A percentile compares a stretch with the other conserved stretches of the same genome.
Evolutionary conservation across 176 grass and related monocot species (phyloP).

Genomic region (Eragrostis curvula): DNA sequence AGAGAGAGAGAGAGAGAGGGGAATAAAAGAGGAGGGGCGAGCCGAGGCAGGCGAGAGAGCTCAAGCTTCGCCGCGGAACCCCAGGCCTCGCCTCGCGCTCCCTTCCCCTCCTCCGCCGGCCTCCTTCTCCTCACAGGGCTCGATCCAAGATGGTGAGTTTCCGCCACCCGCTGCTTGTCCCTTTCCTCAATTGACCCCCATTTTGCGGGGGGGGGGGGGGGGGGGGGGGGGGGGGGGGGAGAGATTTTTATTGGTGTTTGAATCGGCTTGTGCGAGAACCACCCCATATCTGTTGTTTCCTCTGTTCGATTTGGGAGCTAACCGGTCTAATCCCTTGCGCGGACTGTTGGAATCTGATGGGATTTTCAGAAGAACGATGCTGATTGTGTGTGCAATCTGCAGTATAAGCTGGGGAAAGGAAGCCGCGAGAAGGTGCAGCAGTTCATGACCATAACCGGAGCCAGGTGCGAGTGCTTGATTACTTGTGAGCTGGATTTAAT

Average conservation of each 20-base stretch:
- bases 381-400: constrained; percentile 31
- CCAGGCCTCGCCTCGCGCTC: constrained; percentile 14
- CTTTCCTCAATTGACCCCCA: not conserved
- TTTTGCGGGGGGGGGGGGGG: no score
- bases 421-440: constrained; percentile 97
- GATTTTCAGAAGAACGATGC: not conserved
- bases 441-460: constrained; percentile 96
- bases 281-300: not conserved
- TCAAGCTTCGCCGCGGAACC: constrained; percentile 32
- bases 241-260: not conserved
- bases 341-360: constrained; percentile 8
- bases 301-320: constrained; percentile 27
- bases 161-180: not conserved
- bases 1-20: not conserved
- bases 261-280: constrained; percentile 5
- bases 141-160: constrained; percentile 63
- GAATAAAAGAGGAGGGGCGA: not conserved
- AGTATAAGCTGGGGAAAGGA: constrained; percentile 99
- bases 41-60: constrained; percentile 19
- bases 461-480: constrained; percentile 54
- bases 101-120: not conserved
- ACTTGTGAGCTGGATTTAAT: not conserved
- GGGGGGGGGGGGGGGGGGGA: no score
- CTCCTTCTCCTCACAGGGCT: not conserved
- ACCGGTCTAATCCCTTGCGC: not conserved